These are phyloP conservation scores for Sphenostylis stenocarpa DNA, from an alignment of 306 rosid genomes.

Conservation along the genomic window DNA sequence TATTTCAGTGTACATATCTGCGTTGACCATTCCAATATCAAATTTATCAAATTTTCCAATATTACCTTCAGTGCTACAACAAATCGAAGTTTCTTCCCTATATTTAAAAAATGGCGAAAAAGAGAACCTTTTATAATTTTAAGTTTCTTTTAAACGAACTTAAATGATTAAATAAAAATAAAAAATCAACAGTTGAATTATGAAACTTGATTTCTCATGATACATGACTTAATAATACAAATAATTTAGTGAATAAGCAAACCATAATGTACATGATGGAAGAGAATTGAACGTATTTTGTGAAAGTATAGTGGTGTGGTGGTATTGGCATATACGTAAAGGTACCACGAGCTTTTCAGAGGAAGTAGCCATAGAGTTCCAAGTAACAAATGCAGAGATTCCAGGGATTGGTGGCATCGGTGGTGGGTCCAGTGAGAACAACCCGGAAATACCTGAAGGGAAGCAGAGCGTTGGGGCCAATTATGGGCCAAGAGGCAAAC, in stretches of 20 bases:
- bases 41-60: too few species aligned
- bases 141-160: background rate
- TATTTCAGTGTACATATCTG: too few species aligned
- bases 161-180: background rate
- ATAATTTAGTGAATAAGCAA: background rate
- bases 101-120: background rate
- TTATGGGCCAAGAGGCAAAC: slow-evolving; percentile 89
- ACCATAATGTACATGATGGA: background rate
- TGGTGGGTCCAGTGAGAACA: slow-evolving; percentile 61
- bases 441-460: slow-evolving; percentile 80
- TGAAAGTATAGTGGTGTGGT: background rate
- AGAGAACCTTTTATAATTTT: background rate
- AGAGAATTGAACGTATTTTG: background rate
- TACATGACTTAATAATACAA: background rate
- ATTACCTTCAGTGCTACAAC: background rate
- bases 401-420: slow-evolving; percentile 73
- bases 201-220: background rate
- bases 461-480: slow-evolving; percentile 71
- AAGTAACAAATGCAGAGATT: slow-evolving; percentile 77
- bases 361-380: slow-evolving; percentile 86
- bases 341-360: slow-evolving; percentile 34
- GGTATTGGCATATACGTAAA: background rate
- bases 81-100: background rate
- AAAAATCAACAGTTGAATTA: background rate
- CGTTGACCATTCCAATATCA: too few species aligned